phyloP scores from a whole-genome alignment of 495 filamentous ascomycete species.

The Aspergillus mulundensis region DNA sequence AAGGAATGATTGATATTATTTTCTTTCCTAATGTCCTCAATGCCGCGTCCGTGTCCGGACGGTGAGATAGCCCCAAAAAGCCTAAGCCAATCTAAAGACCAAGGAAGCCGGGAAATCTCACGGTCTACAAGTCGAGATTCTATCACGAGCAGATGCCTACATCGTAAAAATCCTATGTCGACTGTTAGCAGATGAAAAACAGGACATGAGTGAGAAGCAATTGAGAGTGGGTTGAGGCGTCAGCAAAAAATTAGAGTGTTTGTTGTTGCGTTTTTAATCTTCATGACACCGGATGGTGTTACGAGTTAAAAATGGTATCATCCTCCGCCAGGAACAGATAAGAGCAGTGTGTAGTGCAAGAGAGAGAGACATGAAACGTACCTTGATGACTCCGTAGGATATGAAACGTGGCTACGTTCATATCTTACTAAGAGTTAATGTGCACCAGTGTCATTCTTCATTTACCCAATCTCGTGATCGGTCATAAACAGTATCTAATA shows the following conservation, averaged over 20 bases:
- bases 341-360: background rate
- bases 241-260: conserved; percentile 64
- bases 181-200: conserved; percentile 10
- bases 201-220: conserved; percentile 5
- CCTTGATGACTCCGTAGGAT: conserved; percentile 24
- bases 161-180: background rate
- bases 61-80: background rate
- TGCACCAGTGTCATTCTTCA: conserved; percentile 32
- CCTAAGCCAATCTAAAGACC: background rate
- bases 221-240: conserved; percentile 30
- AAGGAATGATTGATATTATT: no score
- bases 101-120: background rate
- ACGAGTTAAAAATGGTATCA: conserved; percentile 57
- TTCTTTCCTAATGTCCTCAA: no score
- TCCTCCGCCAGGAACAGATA: conserved; percentile 41
- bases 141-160: background rate
- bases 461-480: conserved; percentile 28
- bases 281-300: conserved; percentile 39
- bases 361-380: conserved; percentile 24
- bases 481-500: conserved; percentile 39
- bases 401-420: conserved; percentile 43
- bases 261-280: conserved; percentile 55
- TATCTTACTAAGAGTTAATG: conserved; percentile 22
- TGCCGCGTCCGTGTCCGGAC: no score
- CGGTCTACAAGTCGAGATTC: background rate